Base-by-base conservation (phyloP, 805 yeast species). In the Grigorovia transvaalensis region DNA sequence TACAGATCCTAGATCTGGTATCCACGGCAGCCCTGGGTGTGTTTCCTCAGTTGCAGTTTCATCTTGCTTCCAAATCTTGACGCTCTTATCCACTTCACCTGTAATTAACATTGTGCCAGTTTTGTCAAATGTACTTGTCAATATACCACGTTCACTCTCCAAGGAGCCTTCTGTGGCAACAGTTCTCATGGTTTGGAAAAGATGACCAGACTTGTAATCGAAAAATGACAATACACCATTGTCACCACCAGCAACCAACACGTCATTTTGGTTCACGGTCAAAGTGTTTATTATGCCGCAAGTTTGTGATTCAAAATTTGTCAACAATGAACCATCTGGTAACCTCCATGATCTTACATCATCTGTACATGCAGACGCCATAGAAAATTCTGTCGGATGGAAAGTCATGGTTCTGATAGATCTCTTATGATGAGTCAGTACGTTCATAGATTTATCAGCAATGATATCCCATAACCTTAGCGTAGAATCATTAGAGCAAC, bases 41-140 rank as follows among this genome's bases (percentile, higher is more conserved):
- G 59, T 44, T 8, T 55, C 58, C 17, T 59, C 59, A 1, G 71
- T 67, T 0, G 74, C 71, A 4, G 52, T 56, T 1, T 62, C 58
- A 30, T 67, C 73, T 54, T 77, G 79, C 49, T 71, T 76, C 91
- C 93, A 88, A 1, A 87, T 71, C 63, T 84, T 86, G 43, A 88
- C 79, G 63, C 86, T 81, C 63, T 90, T 90, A 67, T 91, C 98
- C n/a, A 87, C 81, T 59, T 87, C 95, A 48, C 96, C 88, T 1
- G 96, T 87, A 19, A 93, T 76, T 52, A 93, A 69, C 47, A 96
- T 76, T 58, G 81, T 68, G 0, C 97, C 96, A 53, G 88, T 81
- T 64, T 74, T 71, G 65, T 93, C 97, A 65, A 88, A 88, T 1
- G 80, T 64, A 43, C 89, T 78, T 9, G 88, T 75, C 56, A 83